Conservation (phyloP, 1,284 basidiomycete species). For the Prillingera fragicola region DNA sequence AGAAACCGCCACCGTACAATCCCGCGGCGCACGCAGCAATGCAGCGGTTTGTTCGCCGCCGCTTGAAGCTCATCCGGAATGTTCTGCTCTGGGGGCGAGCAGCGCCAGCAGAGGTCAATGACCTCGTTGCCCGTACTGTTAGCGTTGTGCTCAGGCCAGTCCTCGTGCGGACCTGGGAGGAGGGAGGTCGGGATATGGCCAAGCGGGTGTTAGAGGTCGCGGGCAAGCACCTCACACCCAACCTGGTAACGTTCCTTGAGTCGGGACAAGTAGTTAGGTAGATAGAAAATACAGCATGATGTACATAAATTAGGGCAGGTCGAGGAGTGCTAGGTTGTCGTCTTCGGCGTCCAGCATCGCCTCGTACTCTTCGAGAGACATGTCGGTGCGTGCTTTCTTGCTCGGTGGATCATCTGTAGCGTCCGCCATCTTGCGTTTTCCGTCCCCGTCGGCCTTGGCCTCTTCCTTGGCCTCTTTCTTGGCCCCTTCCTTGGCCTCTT, state of each 20-base stretch:
- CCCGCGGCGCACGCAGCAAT: constrained; percentile 69
- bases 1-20: constrained; percentile 59
- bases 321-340: background rate
- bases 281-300: background rate
- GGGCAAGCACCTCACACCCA: constrained; percentile 21
- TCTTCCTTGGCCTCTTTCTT: constrained; percentile 9
- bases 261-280: constrained; percentile 16
- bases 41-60: constrained; percentile 61
- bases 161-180: constrained; percentile 75
- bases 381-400: constrained; percentile 8
- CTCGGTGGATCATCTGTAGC: background rate
- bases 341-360: constrained; percentile 35
- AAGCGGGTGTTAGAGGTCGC: constrained; percentile 29
- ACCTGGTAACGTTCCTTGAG: constrained; percentile 28
- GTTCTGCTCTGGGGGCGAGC: constrained; percentile 70
- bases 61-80: constrained; percentile 67
- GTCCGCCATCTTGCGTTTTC: background rate
- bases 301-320: background rate
- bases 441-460: constrained; percentile 2
- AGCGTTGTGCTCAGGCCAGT: constrained; percentile 61
- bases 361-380: constrained; percentile 41
- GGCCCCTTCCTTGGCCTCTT: background rate
- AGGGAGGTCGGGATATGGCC: constrained; percentile 65
- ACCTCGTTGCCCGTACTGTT: constrained; percentile 58
- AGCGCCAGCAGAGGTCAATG: constrained; percentile 58